A percentile compares a stretch with the other conserved stretches of the same genome.
Evolutionary conservation across 495 filamentous ascomycete species (phyloP).

Genomic region (Trichoderma parareesei): DNA sequence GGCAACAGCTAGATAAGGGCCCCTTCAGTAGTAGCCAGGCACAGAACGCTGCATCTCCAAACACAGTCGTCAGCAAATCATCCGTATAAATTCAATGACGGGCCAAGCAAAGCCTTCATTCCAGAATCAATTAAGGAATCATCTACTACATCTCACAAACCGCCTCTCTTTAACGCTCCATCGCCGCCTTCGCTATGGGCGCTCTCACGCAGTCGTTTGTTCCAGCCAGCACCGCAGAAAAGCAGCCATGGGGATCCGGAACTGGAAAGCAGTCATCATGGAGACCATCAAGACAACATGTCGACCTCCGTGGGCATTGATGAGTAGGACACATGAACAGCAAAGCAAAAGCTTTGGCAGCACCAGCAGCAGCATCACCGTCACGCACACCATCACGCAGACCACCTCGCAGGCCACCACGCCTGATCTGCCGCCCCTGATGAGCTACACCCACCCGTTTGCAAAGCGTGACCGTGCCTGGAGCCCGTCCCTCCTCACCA

Average conservation of each 20-base stretch:
- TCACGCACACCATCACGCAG: constrained; percentile 2
- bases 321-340: not conserved
- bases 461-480: not conserved
- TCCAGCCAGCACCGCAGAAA: not conserved
- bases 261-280: not conserved
- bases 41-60: too few relatives aligned
- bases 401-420: not conserved
- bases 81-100: too few relatives aligned
- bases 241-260: not conserved
- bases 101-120: not conserved
- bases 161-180: not conserved
- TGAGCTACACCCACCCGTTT: too few relatives aligned
- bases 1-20: too few relatives aligned
- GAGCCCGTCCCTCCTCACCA: not conserved
- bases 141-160: not conserved
- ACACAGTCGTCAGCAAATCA: too few relatives aligned
- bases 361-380: not conserved
- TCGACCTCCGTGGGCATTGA: not conserved
- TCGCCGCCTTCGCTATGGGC: not conserved
- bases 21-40: too few relatives aligned
- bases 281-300: not conserved
- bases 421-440: not conserved
- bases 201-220: not conserved
- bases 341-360: too few relatives aligned
- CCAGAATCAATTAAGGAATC: not conserved